Conservation (phyloP, 2,329 filamentous ascomycete genomes). For the Pseudopyricularia cyperi region DNA sequence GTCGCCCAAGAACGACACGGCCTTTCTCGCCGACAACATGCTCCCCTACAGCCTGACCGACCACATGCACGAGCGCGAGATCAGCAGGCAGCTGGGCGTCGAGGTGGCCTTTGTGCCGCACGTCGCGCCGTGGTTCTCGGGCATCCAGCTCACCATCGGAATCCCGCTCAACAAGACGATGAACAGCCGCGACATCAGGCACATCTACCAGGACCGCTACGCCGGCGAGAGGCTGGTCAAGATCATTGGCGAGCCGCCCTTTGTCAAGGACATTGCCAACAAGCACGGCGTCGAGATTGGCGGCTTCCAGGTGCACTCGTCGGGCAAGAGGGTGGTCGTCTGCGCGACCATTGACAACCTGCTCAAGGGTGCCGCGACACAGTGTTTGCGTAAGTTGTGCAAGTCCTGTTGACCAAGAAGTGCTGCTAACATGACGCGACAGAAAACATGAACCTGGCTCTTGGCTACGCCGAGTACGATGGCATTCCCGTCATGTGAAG, state of each 20-base stretch:
- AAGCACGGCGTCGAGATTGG: slow-evolving; percentile 90
- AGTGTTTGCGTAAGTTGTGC: slow-evolving; percentile 68
- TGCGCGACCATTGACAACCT: slow-evolving; percentile 91
- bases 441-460: slow-evolving; percentile 91
- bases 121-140: slow-evolving; percentile 93
- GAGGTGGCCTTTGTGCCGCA: slow-evolving; percentile 82
- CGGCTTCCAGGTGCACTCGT: slow-evolving; percentile 83
- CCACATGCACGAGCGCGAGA: slow-evolving; percentile 91
- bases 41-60: slow-evolving; percentile 86
- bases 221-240: slow-evolving; percentile 93
- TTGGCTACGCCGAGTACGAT: slow-evolving; percentile 79
- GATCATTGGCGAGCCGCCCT: slow-evolving; percentile 74
- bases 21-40: slow-evolving; percentile 72
- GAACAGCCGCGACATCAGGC: slow-evolving; percentile 82
- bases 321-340: slow-evolving; percentile 84
- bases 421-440: slow-evolving; percentile 4
- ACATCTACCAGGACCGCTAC: slow-evolving; percentile 92
- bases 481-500: slow-evolving; percentile 53
- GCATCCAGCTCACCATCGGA: slow-evolving; percentile 83
- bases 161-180: slow-evolving; percentile 78
- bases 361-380: slow-evolving; percentile 83
- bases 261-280: slow-evolving; percentile 72
- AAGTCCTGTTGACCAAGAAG: background rate
- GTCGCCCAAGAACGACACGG: slow-evolving; percentile 82
- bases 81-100: slow-evolving; percentile 59